A percentile compares a stretch with the other conserved stretches of the same genome.
Evolutionary conservation across 2,329 filamentous ascomycete genomes (phyloP).

Genomic region (Verticillium longisporum): DNA sequence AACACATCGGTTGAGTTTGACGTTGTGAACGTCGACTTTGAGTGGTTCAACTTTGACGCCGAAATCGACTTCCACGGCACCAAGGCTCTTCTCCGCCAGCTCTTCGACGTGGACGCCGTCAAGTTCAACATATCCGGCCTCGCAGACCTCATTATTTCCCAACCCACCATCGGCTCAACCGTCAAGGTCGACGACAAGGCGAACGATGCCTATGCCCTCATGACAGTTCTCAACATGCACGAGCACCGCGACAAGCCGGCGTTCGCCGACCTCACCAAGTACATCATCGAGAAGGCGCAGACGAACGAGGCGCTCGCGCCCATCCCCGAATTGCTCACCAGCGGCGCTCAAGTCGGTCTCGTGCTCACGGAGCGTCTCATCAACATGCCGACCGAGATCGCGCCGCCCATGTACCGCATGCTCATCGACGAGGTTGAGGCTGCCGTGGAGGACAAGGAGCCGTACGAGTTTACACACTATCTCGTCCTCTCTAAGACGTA

Average conservation of each 20-base stretch:
- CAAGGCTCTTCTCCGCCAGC: conserved; percentile 81
- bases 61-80: conserved; percentile 91
- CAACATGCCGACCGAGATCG: conserved; percentile 91
- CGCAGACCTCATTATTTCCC: conserved; percentile 77
- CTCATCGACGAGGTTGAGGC: conserved; percentile 84
- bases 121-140: conserved; percentile 84
- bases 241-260: conserved; percentile 71
- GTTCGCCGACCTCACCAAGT: conserved; percentile 63
- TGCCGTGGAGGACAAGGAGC: conserved; percentile 83
- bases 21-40: conserved; percentile 92
- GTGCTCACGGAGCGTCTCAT: conserved; percentile 90
- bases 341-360: conserved; percentile 61
- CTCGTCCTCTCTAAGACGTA: conserved; percentile 91
- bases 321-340: conserved; percentile 51
- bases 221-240: conserved; percentile 78
- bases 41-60: conserved; percentile 94
- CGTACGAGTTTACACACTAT: conserved; percentile 90
- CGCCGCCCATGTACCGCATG: conserved; percentile 93
- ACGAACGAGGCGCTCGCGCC: conserved; percentile 46
- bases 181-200: conserved; percentile 97
- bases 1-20: conserved; percentile 44
- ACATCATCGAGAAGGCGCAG: conserved; percentile 55
- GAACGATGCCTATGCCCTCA: conserved; percentile 84
- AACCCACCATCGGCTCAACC: conserved; percentile 83
- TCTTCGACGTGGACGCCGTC: conserved; percentile 81